These are phyloP conservation scores for Hyaloperonospora brassicae DNA, from an alignment of 352 stramenopile genomes.

Conservation along the genomic window DNA sequence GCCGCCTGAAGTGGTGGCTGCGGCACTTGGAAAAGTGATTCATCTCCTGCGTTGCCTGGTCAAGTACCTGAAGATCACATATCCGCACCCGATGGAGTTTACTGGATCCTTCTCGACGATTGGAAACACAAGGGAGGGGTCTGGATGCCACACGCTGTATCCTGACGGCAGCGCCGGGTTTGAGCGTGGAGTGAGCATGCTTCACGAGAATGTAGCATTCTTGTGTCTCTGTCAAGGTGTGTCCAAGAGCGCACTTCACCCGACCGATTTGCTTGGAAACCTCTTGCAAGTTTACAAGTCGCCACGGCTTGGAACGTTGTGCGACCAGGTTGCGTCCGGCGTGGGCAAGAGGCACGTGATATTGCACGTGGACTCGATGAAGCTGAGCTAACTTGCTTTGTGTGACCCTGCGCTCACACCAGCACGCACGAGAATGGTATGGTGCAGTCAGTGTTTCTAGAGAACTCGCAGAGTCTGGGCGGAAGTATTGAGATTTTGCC, in stretches of 20 bases:
- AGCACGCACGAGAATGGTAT: constrained; percentile 7
- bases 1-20: constrained; percentile 64
- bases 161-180: constrained; percentile 73
- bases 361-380: background rate
- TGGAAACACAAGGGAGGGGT: constrained; percentile 65
- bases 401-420: background rate
- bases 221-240: constrained; percentile 51
- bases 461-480: constrained; percentile 41
- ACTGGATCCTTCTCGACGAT: constrained; percentile 86
- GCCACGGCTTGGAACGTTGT: constrained; percentile 34
- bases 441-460: constrained; percentile 26
- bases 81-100: constrained; percentile 78
- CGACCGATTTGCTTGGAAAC: constrained; percentile 59
- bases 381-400: background rate
- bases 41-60: constrained; percentile 59
- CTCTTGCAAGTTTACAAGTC: constrained; percentile 49
- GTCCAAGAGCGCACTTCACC: constrained; percentile 24
- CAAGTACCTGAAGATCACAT: constrained; percentile 65
- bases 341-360: constrained; percentile 17
- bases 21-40: constrained; percentile 63
- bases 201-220: constrained; percentile 69
- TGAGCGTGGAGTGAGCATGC: constrained; percentile 60
- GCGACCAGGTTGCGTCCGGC: constrained; percentile 20
- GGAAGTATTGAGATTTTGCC: constrained; percentile 55
- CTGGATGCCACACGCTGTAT: constrained; percentile 78